A percentile compares a stretch with the other conserved stretches of the same genome.
Conservation (phyloP, 2,329 filamentous ascomycete species). For the Thelonectria olida region DNA sequence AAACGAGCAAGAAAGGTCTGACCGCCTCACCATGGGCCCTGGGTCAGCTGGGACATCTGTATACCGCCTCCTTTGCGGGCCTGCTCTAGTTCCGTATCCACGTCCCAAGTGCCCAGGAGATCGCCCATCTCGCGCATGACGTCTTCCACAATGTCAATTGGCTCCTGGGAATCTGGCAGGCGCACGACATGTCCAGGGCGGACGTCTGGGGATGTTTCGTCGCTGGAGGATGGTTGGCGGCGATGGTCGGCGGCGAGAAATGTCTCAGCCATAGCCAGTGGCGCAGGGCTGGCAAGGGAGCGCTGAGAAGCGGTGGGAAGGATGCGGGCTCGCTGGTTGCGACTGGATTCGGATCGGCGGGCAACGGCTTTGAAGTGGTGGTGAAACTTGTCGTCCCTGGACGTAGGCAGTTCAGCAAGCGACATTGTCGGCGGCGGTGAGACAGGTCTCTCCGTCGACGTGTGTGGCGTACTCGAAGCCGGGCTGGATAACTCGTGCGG, state of each 20-base stretch:
- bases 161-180: slow-evolving; percentile 41
- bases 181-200: slow-evolving; percentile 7
- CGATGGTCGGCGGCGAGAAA: slow-evolving; percentile 38
- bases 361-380: slow-evolving; percentile 59
- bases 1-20: background rate
- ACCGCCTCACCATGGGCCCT: slow-evolving; percentile 40
- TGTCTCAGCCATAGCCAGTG: slow-evolving; percentile 37
- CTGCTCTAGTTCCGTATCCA: slow-evolving; percentile 48
- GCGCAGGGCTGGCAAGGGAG: slow-evolving; percentile 33
- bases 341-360: slow-evolving; percentile 40
- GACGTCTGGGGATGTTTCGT: slow-evolving; percentile 18
- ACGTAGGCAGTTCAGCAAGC: slow-evolving; percentile 46
- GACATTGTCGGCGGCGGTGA: slow-evolving; percentile 56
- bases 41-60: slow-evolving; percentile 21
- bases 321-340: slow-evolving; percentile 43
- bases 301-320: slow-evolving; percentile 54
- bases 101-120: slow-evolving; percentile 46
- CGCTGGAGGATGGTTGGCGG: slow-evolving; percentile 10
- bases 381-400: slow-evolving; percentile 51
- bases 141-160: slow-evolving; percentile 48
- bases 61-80: slow-evolving; percentile 33
- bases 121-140: slow-evolving; percentile 49
- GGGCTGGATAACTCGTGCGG: slow-evolving; percentile 35
- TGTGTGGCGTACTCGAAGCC: background rate
- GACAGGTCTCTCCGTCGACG: slow-evolving; percentile 35